Evolutionary conservation across 345 rosid genomes (phyloP).

Genomic region (Eucalyptus virginea): DNA sequence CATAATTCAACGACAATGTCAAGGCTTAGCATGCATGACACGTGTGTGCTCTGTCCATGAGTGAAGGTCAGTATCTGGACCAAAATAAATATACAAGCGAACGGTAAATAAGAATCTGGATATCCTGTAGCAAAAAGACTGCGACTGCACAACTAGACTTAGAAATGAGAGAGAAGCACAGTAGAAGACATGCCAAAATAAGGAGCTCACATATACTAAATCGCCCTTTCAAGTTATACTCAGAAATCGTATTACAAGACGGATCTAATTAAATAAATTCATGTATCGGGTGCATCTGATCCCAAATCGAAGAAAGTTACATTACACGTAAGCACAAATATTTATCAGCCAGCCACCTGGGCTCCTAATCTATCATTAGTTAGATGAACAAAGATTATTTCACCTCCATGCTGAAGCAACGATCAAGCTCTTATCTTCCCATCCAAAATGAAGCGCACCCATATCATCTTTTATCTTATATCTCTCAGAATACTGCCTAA

Average conservation of each 20-base stretch:
- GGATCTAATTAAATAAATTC: background rate
- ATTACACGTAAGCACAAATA: background rate
- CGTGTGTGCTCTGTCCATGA: background rate
- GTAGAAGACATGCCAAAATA: background rate
- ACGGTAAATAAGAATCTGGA: background rate
- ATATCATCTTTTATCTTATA: slow-evolving; percentile 52
- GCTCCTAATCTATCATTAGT: background rate
- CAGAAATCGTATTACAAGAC: background rate
- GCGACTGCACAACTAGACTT: background rate
- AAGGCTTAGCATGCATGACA: background rate
- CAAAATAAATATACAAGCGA: background rate
- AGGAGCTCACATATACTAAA: background rate
- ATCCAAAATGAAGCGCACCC: slow-evolving; percentile 70
- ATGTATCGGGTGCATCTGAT: background rate
- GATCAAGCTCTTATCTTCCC: slow-evolving; percentile 87
- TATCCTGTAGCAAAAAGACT: background rate
- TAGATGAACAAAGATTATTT: background rate
- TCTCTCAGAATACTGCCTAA: slow-evolving; percentile 53
- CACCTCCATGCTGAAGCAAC: slow-evolving; percentile 84
- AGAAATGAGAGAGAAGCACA: background rate
- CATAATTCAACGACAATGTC: background rate
- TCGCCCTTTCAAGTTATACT: background rate
- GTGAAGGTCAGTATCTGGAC: background rate
- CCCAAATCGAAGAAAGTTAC: background rate
- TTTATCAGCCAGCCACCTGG: background rate